phyloP scores from a whole-genome alignment of 2,329 filamentous ascomycete species.

The Penicillium sp. region DNA sequence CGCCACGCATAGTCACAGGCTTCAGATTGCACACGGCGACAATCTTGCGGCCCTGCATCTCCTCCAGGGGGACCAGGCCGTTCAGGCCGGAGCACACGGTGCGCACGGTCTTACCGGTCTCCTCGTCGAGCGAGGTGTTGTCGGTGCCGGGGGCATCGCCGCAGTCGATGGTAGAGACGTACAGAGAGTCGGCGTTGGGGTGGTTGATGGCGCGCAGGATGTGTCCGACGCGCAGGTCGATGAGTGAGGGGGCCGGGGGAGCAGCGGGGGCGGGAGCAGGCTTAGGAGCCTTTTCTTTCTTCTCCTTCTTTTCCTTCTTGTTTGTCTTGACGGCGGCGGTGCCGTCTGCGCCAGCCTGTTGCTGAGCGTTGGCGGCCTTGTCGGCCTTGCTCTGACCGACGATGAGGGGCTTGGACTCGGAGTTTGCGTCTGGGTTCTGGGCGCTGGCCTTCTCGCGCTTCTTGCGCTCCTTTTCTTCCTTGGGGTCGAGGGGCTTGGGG shows the following conservation, averaged over 20 bases:
- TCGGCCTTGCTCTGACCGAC: conserved; percentile 39
- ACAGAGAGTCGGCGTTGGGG: conserved; percentile 93
- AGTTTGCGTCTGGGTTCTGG: conserved; percentile 24
- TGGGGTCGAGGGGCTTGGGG: conserved; percentile 83
- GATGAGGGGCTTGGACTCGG: conserved; percentile 35
- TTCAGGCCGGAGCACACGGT: conserved; percentile 97
- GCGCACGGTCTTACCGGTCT: conserved; percentile 84
- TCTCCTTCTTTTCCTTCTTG: conserved; percentile 71
- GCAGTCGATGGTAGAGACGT: conserved; percentile 90
- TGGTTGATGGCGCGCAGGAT: conserved; percentile 95
- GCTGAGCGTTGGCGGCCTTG: conserved; percentile 44
- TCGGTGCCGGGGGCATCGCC: conserved; percentile 81
- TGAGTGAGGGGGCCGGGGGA: conserved; percentile 75
- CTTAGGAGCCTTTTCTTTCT: conserved; percentile 85
- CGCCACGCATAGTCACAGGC: conserved; percentile 96
- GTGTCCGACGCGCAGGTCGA: conserved; percentile 94
- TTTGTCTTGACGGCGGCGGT: conserved; percentile 48
- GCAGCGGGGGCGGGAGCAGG: conserved; percentile 65
- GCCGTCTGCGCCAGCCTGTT: conserved; percentile 50
- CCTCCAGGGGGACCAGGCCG: conserved; percentile 83
- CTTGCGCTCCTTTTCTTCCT: conserved; percentile 92
- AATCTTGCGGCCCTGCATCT: conserved; percentile 96
- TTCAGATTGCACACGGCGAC: conserved; percentile 97
- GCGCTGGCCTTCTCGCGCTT: conserved; percentile 82
- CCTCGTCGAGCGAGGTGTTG: conserved; percentile 72